Evolutionary conservation across 768 basidiomycete genomes (phyloP), one percentile per base, ranked within the genome.

Genomic region (Cystoderma amianthinum): DNA sequence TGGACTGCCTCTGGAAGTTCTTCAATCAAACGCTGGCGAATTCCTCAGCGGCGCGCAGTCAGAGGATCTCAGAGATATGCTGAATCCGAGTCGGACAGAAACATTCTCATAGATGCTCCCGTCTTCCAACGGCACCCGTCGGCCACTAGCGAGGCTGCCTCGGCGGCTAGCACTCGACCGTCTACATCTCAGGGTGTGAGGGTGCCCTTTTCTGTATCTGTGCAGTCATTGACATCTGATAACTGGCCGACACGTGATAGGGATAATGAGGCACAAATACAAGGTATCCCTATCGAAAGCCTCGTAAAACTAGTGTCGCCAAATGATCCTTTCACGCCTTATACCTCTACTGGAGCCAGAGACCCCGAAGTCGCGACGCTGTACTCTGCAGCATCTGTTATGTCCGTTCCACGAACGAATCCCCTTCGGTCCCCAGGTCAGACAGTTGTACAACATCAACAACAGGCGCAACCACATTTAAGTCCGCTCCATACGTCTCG

Each of bases 1-100:
- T 98, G 94, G 94, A 90, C 93, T 0, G 91, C 93, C 0, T 83
- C 84, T 1, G 85, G 89, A 5, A 79, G 72, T 33, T 91, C 91
- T 5, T 84, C 73, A 39, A 72, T 97, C 51, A 82, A 72, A 52
- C 72, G 92, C 17, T 98, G 93, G 94, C 70, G 66, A 32, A 77
- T 88, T 0, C 84, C 87, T 5, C 57, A 67, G 39, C 61, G 73
- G 36, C 62, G 71, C 32, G 48, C 66, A 11, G 48, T 59, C 20
- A 56, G 77, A 36, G 54, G 57, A n/a, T 46, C 51, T 3, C 45
- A 19, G 21, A 35, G 11, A 19, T 11, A 7, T 42, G 9, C 9
- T 11, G 32, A 42, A 15, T 33, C 15, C 16, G 33, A 33, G 15
- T 10, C 2, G 3, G 33, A 35, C 10, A 16, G 13, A 39, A 44